Evolutionary conservation across 768 basidiomycete species (phyloP).

Genomic region (Pisolithus tinctorius): DNA sequence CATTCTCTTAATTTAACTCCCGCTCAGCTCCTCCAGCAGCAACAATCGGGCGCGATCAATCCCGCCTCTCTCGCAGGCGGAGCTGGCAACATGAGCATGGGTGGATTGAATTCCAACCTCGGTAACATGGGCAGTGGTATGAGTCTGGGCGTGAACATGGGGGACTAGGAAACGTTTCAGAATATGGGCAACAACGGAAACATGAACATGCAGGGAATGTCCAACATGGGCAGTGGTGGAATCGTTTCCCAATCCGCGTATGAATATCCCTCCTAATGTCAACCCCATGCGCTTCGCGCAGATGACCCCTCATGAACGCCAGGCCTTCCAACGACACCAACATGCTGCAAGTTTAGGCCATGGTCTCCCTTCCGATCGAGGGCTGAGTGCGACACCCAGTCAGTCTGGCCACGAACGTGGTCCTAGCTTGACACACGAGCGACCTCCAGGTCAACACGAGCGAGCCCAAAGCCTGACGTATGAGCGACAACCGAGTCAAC

Average conservation of each 20-base stretch:
- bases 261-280: conserved; percentile 9
- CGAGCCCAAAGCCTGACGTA: conserved; percentile 11
- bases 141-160: conserved; percentile 15
- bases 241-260: conserved; percentile 23
- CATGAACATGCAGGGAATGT: conserved; percentile 12
- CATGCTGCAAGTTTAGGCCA: conserved; percentile 13
- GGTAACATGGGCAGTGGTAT: conserved; percentile 11
- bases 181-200: conserved; percentile 15
- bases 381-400: conserved; percentile 10
- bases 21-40: conserved; percentile 31
- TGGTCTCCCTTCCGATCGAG: conserved; percentile 10
- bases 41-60: conserved; percentile 16
- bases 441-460: conserved; percentile 18
- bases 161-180: conserved; percentile 13
- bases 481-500: conserved; percentile 17
- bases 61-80: conserved; percentile 5
- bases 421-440: conserved; percentile 15
- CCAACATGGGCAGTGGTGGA: conserved; percentile 1
- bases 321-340: conserved; percentile 19
- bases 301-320: conserved; percentile 23
- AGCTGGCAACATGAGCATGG: conserved; percentile 2
- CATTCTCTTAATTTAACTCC: conserved; percentile 26
- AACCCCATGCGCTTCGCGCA: conserved; percentile 22
- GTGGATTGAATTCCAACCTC: conserved; percentile 19
- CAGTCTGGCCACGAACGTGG: conserved; percentile 17